These are phyloP conservation scores for Lachnellula arida DNA, from an alignment of 2,329 filamentous ascomycete species.

Conservation along the genomic window DNA sequence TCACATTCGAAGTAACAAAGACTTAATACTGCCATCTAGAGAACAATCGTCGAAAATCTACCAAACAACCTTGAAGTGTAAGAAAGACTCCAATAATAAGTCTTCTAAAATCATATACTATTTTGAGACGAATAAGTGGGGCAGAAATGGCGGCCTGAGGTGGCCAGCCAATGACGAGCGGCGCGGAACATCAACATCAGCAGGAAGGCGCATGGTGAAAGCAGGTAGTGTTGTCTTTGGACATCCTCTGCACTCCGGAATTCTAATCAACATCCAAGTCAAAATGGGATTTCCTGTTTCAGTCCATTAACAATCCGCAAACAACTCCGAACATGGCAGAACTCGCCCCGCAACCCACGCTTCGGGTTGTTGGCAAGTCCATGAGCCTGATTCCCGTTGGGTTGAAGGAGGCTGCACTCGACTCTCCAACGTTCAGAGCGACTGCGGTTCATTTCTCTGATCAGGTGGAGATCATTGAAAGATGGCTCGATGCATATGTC, in stretches of 20 bases:
- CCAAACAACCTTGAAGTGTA: no score
- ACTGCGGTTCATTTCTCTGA: conserved; percentile 82
- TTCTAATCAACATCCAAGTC: not conserved
- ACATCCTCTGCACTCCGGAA: not conserved
- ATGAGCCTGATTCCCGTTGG: conserved; percentile 58
- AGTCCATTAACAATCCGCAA: not conserved
- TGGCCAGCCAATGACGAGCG: no score
- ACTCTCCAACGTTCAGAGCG: conserved; percentile 92
- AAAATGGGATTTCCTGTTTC: not conserved
- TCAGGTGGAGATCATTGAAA: conserved; percentile 85
- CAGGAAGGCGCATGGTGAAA: no score
- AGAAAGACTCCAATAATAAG: no score
- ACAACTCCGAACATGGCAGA: conserved; percentile 19
- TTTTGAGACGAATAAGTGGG: no score
- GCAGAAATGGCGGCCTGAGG: no score
- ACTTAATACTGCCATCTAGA: no score
- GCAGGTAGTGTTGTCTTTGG: not conserved
- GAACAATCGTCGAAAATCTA: no score
- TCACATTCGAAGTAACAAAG: no score
- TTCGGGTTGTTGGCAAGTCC: conserved; percentile 21
- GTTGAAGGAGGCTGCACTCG: conserved; percentile 90
- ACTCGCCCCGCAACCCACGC: conserved; percentile 9
- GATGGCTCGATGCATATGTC: conserved; percentile 77
- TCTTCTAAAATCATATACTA: no score
- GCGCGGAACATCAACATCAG: no score